Evolutionary conservation across 805 yeast species (phyloP), one percentile per base, ranked within the genome.

Genomic region (Yamadazyma sp.): DNA sequence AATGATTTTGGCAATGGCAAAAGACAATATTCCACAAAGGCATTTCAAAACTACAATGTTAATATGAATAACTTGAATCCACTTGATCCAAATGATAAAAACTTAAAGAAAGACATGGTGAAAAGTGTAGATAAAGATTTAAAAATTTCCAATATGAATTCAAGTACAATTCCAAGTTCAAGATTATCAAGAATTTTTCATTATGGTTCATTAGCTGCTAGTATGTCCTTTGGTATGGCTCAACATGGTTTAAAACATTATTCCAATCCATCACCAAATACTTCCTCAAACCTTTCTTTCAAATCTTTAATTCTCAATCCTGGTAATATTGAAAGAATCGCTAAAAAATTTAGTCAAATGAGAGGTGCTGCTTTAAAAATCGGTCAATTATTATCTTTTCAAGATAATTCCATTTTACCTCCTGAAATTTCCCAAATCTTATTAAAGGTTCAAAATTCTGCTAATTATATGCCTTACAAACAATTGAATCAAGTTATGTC

Each of bases 341-440:
- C 95, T 9, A 79, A 78, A 49, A 88, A 87, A 56, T 78, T 93
- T 49, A 78, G 93, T 33, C 80, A 86, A 53, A 93, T 93, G 98
- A 75, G 98, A 53, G 98, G 98, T n/a, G 98, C 98, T 2, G 98
- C 98, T 3, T 69, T 93, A 53, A 93, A 93, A 54, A 75, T 93
- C 37, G 98, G 98, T n/a, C 98, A 93, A 62, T 78, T 93, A 83
- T 65, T 93, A 59, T 86, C 96, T 2, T 91, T 93, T 58, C 98
- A 93, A 60, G 98, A 91, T 56, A 79, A 82, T 41, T 73, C 85
- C 20, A 78, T 91, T 22, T 62, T 91, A 27, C 98, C 98, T 1
- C 70, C 73, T 27, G 96, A 89, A 50, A 75, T 93, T 39, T 94
- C 87, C 50, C 76, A 80, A 47, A 78, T 91, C 27, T 64, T 93